Percentiles rank a stretch among this genome's conserved stretches.
Evolutionary conservation across 2,329 filamentous ascomycete genomes (phyloP).

Genomic region (Phyllosticta capitalensis): DNA sequence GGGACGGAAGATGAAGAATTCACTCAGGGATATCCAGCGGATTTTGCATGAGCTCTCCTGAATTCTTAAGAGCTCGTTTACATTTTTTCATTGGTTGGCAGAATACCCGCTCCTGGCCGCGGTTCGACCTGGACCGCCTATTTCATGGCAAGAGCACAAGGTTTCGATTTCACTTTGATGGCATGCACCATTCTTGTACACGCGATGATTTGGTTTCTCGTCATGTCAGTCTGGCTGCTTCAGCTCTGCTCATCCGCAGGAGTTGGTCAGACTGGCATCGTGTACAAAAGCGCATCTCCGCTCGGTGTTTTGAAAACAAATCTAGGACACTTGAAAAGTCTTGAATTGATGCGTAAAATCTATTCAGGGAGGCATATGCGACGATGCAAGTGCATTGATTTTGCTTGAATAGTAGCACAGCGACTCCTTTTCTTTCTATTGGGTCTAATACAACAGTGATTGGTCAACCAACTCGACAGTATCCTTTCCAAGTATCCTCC

Average conservation of each 20-base stretch:
- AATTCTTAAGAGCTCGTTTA: neutral
- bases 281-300: too few relatives aligned
- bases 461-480: neutral
- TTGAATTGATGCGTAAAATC: too few relatives aligned
- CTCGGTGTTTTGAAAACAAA: too few relatives aligned
- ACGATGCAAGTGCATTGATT: too few relatives aligned
- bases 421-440: too few relatives aligned
- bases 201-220: too few relatives aligned
- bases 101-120: neutral
- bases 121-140: neutral
- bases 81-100: neutral
- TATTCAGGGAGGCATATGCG: too few relatives aligned
- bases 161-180: neutral
- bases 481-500: neutral
- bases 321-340: too few relatives aligned
- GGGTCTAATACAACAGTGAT: neutral
- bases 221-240: too few relatives aligned
- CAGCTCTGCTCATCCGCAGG: too few relatives aligned
- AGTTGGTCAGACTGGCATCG: too few relatives aligned
- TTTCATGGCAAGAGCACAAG: neutral
- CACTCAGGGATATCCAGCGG: neutral
- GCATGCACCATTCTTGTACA: neutral
- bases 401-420: neutral
- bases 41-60: neutral
- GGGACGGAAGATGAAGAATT: neutral